Percentiles rank a stretch among this genome's conserved stretches.
Conservation (phyloP, 2,329 filamentous ascomycete genomes). For the Colletotrichum caudatum region DNA sequence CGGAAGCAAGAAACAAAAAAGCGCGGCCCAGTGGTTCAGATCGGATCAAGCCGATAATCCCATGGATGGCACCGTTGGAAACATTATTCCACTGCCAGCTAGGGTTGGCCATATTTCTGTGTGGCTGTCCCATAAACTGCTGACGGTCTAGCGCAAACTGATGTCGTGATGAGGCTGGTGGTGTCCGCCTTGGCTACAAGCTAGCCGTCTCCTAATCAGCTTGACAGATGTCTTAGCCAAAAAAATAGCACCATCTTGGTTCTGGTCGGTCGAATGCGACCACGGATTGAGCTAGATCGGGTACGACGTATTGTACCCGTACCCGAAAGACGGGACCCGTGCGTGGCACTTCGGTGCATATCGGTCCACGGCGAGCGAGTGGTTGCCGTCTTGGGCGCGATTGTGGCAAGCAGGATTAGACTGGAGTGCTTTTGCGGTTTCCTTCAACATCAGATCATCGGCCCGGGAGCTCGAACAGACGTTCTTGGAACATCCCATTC, state of each 20-base stretch:
- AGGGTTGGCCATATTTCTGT: neutral
- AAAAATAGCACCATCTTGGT: neutral
- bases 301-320: slow-evolving; percentile 25
- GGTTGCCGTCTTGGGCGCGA: neutral
- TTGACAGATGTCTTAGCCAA: neutral
- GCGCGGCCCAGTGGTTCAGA: neutral
- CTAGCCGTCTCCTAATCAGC: neutral
- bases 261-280: slow-evolving; percentile 2
- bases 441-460: slow-evolving; percentile 34
- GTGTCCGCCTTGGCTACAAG: neutral
- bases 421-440: slow-evolving; percentile 2
- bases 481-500: slow-evolving; percentile 27
- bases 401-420: slow-evolving; percentile 2
- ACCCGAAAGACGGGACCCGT: slow-evolving; percentile 35
- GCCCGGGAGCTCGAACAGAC: slow-evolving; percentile 36
- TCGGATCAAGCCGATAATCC: slow-evolving; percentile 20
- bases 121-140: slow-evolving; percentile 2
- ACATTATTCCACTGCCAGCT: neutral
- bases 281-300: neutral
- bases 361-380: slow-evolving; percentile 1
- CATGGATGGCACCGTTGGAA: slow-evolving; percentile 1
- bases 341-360: slow-evolving; percentile 21
- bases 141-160: slow-evolving; percentile 11
- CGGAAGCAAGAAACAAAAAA: neutral
- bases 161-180: slow-evolving; percentile 6